These are phyloP conservation scores for Porodaedalea pini DNA, from an alignment of 1,284 basidiomycete species.

Conservation along the genomic window DNA sequence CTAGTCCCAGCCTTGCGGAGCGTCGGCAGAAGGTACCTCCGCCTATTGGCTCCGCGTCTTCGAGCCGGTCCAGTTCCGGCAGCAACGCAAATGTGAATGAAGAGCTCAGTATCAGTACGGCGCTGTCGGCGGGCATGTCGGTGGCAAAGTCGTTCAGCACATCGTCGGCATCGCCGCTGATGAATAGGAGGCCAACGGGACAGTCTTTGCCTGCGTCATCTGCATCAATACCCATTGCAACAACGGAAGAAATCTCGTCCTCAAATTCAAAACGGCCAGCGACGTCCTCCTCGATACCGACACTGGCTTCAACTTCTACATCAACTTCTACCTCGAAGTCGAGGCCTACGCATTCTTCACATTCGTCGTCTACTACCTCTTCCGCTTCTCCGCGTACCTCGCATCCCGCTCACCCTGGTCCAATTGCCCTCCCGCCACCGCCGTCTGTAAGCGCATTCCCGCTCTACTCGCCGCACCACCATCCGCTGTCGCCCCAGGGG, in stretches of 20 bases:
- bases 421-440: constrained; percentile 64
- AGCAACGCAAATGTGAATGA: not conserved
- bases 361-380: not conserved
- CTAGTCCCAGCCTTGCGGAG: constrained; percentile 7
- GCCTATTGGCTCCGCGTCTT: constrained; percentile 5
- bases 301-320: not conserved
- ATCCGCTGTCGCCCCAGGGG: constrained; percentile 11
- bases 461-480: constrained; percentile 18
- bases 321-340: not conserved
- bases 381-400: constrained; percentile 22
- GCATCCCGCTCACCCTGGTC: constrained; percentile 66
- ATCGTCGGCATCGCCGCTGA: constrained; percentile 3
- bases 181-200: not conserved
- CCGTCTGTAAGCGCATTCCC: constrained; percentile 41
- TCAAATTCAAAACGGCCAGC: not conserved
- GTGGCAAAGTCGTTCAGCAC: not conserved
- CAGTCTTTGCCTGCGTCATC: constrained; percentile 8
- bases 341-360: not conserved
- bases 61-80: constrained; percentile 4
- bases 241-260: not conserved
- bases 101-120: not conserved
- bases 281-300: not conserved
- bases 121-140: not conserved
- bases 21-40: constrained; percentile 8
- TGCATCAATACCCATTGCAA: not conserved